Conservation (phyloP, 768 basidiomycete genomes). For the Tephrocybe sp. region DNA sequence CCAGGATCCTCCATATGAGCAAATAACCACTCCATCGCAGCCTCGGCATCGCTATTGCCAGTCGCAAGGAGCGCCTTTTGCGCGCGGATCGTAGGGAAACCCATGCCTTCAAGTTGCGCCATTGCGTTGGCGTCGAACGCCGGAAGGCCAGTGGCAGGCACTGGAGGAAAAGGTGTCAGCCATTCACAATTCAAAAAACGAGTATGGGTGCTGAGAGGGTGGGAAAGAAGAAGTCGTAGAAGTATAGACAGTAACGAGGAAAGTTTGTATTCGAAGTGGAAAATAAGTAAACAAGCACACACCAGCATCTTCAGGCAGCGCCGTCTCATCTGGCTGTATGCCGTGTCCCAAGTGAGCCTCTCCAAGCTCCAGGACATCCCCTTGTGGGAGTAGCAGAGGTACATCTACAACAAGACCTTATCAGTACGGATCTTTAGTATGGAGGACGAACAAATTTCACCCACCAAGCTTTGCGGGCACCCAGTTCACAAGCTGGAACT, state of each 20-base stretch:
- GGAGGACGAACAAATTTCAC: slow-evolving; percentile 16
- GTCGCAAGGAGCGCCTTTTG: slow-evolving; percentile 92
- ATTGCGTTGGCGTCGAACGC: slow-evolving; percentile 76
- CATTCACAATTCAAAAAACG: too few species aligned
- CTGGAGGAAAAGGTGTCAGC: not conserved
- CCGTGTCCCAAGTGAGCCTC: slow-evolving; percentile 66
- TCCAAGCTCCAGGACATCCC: slow-evolving; percentile 60
- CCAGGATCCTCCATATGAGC: slow-evolving; percentile 93
- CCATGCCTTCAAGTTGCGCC: slow-evolving; percentile 83
- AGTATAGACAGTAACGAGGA: not conserved
- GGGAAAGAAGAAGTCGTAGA: not conserved
- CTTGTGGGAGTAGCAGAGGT: slow-evolving; percentile 69
- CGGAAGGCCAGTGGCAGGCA: slow-evolving; percentile 41
- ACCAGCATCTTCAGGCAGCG: slow-evolving; percentile 59
- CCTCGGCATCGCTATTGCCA: slow-evolving; percentile 70
- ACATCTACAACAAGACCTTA: slow-evolving; percentile 60
- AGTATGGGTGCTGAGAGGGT: too few species aligned
- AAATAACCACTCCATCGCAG: slow-evolving; percentile 96
- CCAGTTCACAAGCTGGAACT: slow-evolving; percentile 96
- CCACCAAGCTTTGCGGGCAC: slow-evolving; percentile 91
- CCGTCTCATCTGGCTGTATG: slow-evolving; percentile 65
- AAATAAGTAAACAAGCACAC: too few species aligned
- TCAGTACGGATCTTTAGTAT: too few species aligned
- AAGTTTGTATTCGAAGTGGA: too few species aligned
- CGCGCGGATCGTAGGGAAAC: slow-evolving; percentile 83